Conservation (phyloP, 495 filamentous ascomycete genomes). For the Rostrohypoxylon terebratum region DNA sequence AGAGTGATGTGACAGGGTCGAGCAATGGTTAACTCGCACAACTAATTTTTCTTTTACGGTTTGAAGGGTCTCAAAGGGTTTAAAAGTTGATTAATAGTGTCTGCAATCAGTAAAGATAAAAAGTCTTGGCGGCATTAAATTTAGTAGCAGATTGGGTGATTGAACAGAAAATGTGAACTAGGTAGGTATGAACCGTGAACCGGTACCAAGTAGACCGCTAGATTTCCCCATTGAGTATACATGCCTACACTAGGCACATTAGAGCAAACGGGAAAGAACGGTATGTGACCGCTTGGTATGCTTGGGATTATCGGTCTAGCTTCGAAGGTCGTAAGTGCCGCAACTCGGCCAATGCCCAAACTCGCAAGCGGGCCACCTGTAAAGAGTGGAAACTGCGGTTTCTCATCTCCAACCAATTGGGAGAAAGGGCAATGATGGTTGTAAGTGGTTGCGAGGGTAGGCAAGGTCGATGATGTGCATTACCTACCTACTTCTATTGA, state of each 20-base stretch:
- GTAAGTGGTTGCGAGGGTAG: conserved; percentile 21
- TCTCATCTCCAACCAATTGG: conserved; percentile 39
- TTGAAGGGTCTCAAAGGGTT: neutral
- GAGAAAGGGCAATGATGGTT: conserved; percentile 42
- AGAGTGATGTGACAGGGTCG: neutral
- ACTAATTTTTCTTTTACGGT: conserved; percentile 3
- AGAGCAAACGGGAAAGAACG: conserved; percentile 26
- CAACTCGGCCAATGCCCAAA: conserved; percentile 33
- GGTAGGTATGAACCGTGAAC: too few relatives aligned
- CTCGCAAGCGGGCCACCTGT: conserved; percentile 34
- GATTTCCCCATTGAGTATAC: conserved; percentile 21
- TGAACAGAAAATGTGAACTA: neutral
- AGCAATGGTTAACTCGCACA: conserved; percentile 6
- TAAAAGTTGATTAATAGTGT: neutral
- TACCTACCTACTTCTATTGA: conserved; percentile 46
- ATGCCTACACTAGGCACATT: conserved; percentile 10
- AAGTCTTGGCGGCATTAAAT: conserved; percentile 5
- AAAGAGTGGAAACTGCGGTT: conserved; percentile 34
- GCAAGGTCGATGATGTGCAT: conserved; percentile 41
- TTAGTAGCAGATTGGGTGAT: conserved; percentile 22
- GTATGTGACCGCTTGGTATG: conserved; percentile 40
- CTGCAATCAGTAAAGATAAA: neutral
- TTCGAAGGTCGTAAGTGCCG: conserved; percentile 34
- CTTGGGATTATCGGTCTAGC: conserved; percentile 35
- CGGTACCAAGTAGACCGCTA: conserved; percentile 30